Evolutionary conservation across 495 filamentous ascomycete genomes (phyloP), one percentile per base, ranked within the genome.

Genomic region (Glarea lozoyensis): DNA sequence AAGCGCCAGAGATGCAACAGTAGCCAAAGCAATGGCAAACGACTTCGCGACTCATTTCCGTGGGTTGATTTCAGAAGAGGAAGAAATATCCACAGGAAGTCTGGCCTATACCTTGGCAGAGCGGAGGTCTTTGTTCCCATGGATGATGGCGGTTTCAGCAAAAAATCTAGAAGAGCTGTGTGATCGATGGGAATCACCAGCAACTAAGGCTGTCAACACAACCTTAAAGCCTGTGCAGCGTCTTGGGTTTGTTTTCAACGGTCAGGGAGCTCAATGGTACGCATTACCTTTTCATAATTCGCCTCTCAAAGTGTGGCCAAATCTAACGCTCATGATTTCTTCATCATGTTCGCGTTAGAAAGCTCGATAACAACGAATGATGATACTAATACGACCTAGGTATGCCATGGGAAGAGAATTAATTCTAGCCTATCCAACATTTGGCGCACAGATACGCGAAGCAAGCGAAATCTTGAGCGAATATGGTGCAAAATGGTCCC

Each of bases 381-480:
- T n/a, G n/a, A n/a, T n/a, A n/a, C n/a, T n/a, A n/a, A n/a, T n/a
- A n/a, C n/a, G n/a, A n/a, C n/a, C n/a, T n/a, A n/a, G n/a, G n/a
- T 51, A 67, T 39, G 73, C 65, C 19, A 80, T 80, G 76, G 76
- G 73, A 2, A 65, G 71, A 3, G 73, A 76, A 52, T 61, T 77
- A 1, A 12, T 58, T 3, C n/a, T 42, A 9, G 20, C 29, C 5
- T 43, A 18, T 72, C 76, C 70, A 22, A 40, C 40, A 0, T 57
- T 60, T 40, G 21, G 27, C 11, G 3, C 21, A 7, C 23, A 30
- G 12, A 42, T 48, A 20, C 37, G 36, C 11, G 12, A n/a, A 15
- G 37, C 27, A 1, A 38, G 42, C 21, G 5, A 25, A 10, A 35
- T 11, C 16, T 13, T 48, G n/a, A 19, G 12, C 9, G 30, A 29